Conservation (phyloP, 495 filamentous ascomycete genomes). For the Tuber indicum region DNA sequence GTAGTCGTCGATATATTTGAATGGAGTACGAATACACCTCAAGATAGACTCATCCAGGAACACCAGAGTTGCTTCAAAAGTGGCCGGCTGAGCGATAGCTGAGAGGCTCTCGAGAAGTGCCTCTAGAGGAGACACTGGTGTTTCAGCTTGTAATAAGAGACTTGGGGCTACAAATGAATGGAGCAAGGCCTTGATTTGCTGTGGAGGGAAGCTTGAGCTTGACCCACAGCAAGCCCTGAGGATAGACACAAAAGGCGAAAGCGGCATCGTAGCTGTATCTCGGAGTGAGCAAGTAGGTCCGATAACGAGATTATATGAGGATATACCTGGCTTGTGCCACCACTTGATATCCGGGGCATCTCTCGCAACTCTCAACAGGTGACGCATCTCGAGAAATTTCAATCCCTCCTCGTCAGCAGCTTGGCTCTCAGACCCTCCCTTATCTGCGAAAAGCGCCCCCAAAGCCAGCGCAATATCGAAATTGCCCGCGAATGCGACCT, state of each 20-base stretch:
- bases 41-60: conserved; percentile 36
- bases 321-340: conserved; percentile 40
- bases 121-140: conserved; percentile 32
- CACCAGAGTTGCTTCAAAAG: conserved; percentile 23
- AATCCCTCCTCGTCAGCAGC: conserved; percentile 26
- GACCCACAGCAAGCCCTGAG: conserved; percentile 35
- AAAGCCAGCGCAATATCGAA: conserved; percentile 59
- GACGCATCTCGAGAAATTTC: conserved; percentile 33
- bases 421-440: background rate
- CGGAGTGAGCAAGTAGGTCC: background rate
- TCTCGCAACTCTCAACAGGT: conserved; percentile 37
- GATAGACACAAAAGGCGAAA: conserved; percentile 39
- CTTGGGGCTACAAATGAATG: conserved; percentile 37
- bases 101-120: conserved; percentile 40
- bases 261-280: conserved; percentile 25
- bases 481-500: conserved; percentile 69
- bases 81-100: conserved; percentile 12
- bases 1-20: conserved; percentile 40
- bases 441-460: conserved; percentile 21
- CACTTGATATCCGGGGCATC: conserved; percentile 37
- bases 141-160: conserved; percentile 36
- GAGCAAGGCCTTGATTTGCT: conserved; percentile 31
- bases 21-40: conserved; percentile 34
- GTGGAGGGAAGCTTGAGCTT: conserved; percentile 23
- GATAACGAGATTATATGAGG: background rate